Base-by-base conservation (phyloP, 768 basidiomycete genomes). In the Trichaptum fuscoviolaceum region DNA sequence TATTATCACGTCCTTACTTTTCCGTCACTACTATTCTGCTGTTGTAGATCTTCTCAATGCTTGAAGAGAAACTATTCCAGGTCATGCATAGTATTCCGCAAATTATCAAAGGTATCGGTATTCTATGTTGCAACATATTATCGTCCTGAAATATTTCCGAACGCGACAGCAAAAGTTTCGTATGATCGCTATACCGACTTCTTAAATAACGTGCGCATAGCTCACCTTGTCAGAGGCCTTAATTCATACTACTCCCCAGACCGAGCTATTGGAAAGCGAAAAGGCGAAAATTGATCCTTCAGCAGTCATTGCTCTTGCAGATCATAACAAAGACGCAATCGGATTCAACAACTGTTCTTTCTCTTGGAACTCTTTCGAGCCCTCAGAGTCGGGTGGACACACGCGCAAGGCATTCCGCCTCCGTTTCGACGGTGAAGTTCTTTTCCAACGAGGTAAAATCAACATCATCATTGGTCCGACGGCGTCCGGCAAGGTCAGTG, bases 331-430 rank as follows among this genome's bases (percentile, higher is more conserved):
- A 7, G 76, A 78, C 17, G 75, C 73, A 1, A 81, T 88, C 63
- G 86, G 86, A 2, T 84, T 88, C 69, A 76, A 78, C 15, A 76
- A 87, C 66, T 83, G 86, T 0, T 73, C 74, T 1, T 91, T 89
- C 71, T 75, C 81, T 0, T 91, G 89, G 89, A 77, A 82, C 1
- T 73, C 73, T 35, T 79, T 78, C 52, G 67, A 71, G 52, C 18
- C 66, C 67, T 75, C 76, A 61, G 75, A 74, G 2, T 20, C 74
- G 30, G 83, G 83, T 1, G 79, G 82, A 1, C 79, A 78, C 9
- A 74, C 77, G 35, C 78, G 85, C 25, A 52, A 52, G 42, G 79
- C 73, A 58, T 89, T 87, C 73, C 73, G 73, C n/a, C 79, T 90
- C 8, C 75, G 74, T 12, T 77, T 88, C 61, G 77, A 83, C 0